These are phyloP conservation scores for Neopestalotiopsis rosae DNA, from an alignment of 2,329 filamentous ascomycete species.

Conservation along the genomic window DNA sequence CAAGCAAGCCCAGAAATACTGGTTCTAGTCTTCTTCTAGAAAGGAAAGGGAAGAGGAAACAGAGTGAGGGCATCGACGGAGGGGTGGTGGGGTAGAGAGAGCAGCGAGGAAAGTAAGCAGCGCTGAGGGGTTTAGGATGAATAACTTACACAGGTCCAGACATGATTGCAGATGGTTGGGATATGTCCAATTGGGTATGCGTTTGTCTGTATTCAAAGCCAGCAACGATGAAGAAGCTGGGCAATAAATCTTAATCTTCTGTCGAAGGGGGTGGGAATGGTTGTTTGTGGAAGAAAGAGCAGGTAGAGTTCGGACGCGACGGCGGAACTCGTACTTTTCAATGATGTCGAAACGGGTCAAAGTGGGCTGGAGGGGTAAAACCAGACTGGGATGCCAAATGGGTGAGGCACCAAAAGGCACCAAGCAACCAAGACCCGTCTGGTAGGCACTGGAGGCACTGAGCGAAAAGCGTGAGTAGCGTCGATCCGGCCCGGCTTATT, in stretches of 20 bases:
- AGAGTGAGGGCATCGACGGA: constrained; percentile 25
- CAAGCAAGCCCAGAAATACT: constrained; percentile 21
- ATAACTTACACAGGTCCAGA: constrained; percentile 71
- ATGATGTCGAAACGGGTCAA: constrained; percentile 20
- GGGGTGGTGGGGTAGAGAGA: constrained; percentile 22
- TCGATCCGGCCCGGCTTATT: constrained; percentile 16
- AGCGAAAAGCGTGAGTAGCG: constrained; percentile 17
- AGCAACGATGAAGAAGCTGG: constrained; percentile 13
- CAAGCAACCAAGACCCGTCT: background rate
- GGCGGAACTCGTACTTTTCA: constrained; percentile 25
- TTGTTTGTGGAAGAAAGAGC: constrained; percentile 24
- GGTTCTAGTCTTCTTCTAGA: constrained; percentile 22
- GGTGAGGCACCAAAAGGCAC: background rate
- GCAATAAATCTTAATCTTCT: constrained; percentile 13
- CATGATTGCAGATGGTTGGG: constrained; percentile 51
- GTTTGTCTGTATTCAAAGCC: background rate
- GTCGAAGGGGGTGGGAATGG: constrained; percentile 10
- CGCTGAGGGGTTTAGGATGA: constrained; percentile 17
- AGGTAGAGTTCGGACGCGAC: constrained; percentile 19
- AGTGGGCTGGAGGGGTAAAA: constrained; percentile 20
- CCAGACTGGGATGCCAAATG: background rate
- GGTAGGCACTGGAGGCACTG: background rate
- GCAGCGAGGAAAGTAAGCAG: constrained; percentile 6
- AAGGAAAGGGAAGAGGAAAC: constrained; percentile 23
- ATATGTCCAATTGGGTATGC: constrained; percentile 15